Conservation (phyloP, 129 eudicot species). For the Arctium lappa region DNA sequence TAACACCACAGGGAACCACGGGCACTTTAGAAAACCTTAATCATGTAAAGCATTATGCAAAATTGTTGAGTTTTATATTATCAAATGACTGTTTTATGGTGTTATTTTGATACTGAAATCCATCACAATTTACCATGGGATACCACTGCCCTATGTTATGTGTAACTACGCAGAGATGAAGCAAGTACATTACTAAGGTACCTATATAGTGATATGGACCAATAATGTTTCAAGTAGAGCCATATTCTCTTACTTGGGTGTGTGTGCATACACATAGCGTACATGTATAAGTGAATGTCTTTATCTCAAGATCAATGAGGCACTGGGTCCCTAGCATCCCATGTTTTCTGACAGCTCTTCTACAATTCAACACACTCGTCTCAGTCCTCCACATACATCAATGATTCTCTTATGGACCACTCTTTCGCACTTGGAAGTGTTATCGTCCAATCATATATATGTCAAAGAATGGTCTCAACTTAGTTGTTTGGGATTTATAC, state of each 20-base stretch:
- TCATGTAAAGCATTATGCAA: background rate
- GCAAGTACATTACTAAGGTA: background rate
- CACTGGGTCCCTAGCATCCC: background rate
- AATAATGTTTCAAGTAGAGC: background rate
- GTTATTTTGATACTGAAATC: background rate
- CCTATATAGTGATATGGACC: background rate
- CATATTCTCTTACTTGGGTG: background rate
- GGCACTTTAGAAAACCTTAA: conserved; percentile 1
- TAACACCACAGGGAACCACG: conserved; percentile 4
- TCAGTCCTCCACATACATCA: background rate
- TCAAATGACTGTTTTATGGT: background rate
- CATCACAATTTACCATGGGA: conserved; percentile 7
- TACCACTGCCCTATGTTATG: background rate
- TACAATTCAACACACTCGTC: background rate
- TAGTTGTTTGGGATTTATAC: background rate
- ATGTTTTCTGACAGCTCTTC: background rate
- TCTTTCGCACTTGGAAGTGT: background rate
- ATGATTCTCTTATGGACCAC: background rate
- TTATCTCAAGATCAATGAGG: background rate
- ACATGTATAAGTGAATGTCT: background rate
- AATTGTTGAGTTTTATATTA: background rate
- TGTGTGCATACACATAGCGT: background rate
- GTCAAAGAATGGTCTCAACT: background rate
- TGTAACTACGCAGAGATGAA: background rate
- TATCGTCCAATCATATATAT: background rate